These are phyloP conservation scores for Cryomyces antarcticus DNA, from an alignment of 495 filamentous ascomycete species.

Conservation along the genomic window DNA sequence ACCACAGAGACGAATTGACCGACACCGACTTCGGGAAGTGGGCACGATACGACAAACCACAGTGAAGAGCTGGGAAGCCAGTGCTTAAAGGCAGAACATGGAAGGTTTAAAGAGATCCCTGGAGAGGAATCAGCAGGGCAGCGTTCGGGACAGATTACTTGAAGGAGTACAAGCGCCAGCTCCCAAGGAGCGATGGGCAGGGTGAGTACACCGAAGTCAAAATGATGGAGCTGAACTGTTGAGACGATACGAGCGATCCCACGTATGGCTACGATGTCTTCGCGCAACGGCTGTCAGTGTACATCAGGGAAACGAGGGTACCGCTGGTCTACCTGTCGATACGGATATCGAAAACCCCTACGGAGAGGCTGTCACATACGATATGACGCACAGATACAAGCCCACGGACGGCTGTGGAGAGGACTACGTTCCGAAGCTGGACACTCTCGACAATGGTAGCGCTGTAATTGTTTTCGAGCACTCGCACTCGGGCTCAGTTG, in stretches of 20 bases:
- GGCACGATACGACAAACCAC: conserved; percentile 25
- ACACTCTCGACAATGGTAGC: conserved; percentile 28
- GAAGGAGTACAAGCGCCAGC: conserved; percentile 16
- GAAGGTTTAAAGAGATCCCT: conserved; percentile 29
- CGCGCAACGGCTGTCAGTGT: conserved; percentile 22
- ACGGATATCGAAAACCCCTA: conserved; percentile 16
- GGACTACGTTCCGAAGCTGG: conserved; percentile 4
- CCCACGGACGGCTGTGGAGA: background rate
- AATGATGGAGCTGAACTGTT: conserved; percentile 30
- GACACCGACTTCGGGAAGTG: conserved; percentile 29
- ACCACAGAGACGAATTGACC: conserved; percentile 23
- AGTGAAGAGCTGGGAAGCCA: conserved; percentile 27
- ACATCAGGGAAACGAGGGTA: conserved; percentile 15
- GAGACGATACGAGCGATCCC: conserved; percentile 21
- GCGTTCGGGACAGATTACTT: conserved; percentile 34
- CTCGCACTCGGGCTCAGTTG: conserved; percentile 20
- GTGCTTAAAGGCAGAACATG: conserved; percentile 29
- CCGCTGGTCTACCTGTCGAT: conserved; percentile 8
- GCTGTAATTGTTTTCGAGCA: conserved; percentile 35
- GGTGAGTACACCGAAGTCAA: conserved; percentile 20
- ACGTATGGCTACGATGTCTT: conserved; percentile 24
- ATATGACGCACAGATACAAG: too few species aligned
- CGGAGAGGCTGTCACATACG: background rate
- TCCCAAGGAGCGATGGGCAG: conserved; percentile 13
- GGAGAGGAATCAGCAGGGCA: conserved; percentile 27